Conservation (phyloP, 1,139 yeast genomes). For the Yamadazyma friedrichii region DNA sequence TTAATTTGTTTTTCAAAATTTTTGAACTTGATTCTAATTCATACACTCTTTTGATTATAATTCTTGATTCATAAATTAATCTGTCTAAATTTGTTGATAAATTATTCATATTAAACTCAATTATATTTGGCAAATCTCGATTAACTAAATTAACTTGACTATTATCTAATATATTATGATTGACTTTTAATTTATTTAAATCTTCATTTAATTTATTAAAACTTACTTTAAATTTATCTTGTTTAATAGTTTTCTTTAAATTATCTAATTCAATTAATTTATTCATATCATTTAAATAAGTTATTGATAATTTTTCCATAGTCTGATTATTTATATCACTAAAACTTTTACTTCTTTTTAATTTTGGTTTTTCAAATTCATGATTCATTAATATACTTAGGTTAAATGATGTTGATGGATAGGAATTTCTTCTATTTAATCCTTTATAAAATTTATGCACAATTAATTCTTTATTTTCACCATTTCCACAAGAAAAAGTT, state of each 20-base stretch:
- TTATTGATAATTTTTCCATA: conserved; percentile 24
- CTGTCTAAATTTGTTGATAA: conserved; percentile 72
- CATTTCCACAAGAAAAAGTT: not conserved
- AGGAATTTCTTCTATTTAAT: conserved; percentile 46
- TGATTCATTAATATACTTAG: conserved; percentile 30
- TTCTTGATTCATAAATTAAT: conserved; percentile 74
- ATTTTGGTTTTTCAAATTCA: conserved; percentile 12
- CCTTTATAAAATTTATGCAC: conserved; percentile 12
- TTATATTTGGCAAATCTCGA: conserved; percentile 30
- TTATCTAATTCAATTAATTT: conserved; percentile 22
- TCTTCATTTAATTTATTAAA: conserved; percentile 33
- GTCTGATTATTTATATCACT: conserved; percentile 14
- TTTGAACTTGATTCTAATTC: conserved; percentile 73
- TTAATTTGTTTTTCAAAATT: conserved; percentile 43
- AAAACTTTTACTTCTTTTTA: conserved; percentile 11
- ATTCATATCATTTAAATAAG: conserved; percentile 24
- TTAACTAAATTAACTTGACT: conserved; percentile 31
- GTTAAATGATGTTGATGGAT: conserved; percentile 35
- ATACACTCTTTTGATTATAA: conserved; percentile 67
- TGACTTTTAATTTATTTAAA: conserved; percentile 28
- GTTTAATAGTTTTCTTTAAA: conserved; percentile 16
- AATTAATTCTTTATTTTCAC: not conserved
- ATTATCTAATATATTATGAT: conserved; percentile 27
- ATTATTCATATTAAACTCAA: conserved; percentile 56
- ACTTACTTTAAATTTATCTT: conserved; percentile 20